Base-by-base conservation (phyloP, 2,329 filamentous ascomycete genomes). In the Aspergillus hortae region DNA sequence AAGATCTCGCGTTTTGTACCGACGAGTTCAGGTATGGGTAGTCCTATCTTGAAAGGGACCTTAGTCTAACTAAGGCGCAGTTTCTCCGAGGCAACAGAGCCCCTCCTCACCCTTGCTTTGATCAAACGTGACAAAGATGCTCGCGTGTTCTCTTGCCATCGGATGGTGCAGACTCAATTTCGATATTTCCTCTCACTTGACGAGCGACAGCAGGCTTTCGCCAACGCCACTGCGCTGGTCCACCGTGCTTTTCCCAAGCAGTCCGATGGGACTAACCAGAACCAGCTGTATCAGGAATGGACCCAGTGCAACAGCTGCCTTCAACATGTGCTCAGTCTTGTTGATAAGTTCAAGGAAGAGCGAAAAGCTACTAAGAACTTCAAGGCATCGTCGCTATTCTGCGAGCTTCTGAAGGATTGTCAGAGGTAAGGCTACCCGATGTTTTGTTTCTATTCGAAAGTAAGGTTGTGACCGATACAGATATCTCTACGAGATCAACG, bases 131-230 rank as follows among this genome's bases (percentile, higher is more conserved):
- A 48, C 23, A 42, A 35, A 41, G 38, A 48, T 19, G 40, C 17
- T 41, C 46, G 46, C 19, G 46, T 48, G n/a, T 48, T 40, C 36
- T 48, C 46, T 14, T 40, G 38, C 36, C 46, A 48, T 25, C 46
- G 46, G 21, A 32, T 48, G 4, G 40, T 48, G 6, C 15, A 32
- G 11, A 12, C 35, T 9, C 46, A 48, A 23, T 48, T 48, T 17
- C 33, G 46, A 11, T 35, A 35, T 9, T 48, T 48, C 15, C 19
- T 48, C 32, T 9, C 7, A 3, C 46, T 35, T 23, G 27, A 48
- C 38, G 46, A 27, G 32, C 2, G 15, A 10, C 32, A 40, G 17
- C 38, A 27, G 46, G 46, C 46, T 4, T 48, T 48, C 19, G n/a
- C n/a, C 19, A 35, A 48, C 15, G 15, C 46, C 17, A 40, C 46